These are phyloP conservation scores for Tillandsia fasciculata DNA, from an alignment of 176 grass and related monocot species.

Conservation along the genomic window DNA sequence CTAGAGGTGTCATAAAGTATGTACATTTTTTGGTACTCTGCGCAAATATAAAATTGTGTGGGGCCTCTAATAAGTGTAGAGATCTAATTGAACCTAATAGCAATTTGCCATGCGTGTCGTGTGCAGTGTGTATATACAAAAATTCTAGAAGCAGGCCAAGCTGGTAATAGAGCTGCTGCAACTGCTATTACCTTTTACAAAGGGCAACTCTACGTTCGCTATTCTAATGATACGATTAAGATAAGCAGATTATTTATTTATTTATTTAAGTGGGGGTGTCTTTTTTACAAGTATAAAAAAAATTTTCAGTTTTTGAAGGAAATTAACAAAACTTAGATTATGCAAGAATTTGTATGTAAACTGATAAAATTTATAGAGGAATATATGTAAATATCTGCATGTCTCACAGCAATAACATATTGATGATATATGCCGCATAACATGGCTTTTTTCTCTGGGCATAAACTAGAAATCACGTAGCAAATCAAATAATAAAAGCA, in stretches of 20 bases:
- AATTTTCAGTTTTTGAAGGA: background rate
- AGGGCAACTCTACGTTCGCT: slow-evolving; percentile 34
- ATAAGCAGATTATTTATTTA: background rate
- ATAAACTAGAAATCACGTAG: no score
- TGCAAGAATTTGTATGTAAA: no score
- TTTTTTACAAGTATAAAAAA: background rate
- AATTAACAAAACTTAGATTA: background rate
- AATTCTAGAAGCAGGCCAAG: slow-evolving; percentile 76
- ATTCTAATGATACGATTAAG: slow-evolving; percentile 71
- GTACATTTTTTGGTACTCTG: no score
- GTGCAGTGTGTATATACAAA: slow-evolving; percentile 93
- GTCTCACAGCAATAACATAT: background rate
- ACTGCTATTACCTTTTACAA: slow-evolving; percentile 58
- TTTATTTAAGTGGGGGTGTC: background rate
- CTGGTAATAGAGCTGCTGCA: slow-evolving; percentile 46
- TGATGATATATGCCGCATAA: background rate
- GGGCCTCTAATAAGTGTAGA: background rate
- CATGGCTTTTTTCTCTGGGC: no score
- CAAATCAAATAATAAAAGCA: no score
- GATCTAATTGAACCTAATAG: slow-evolving; percentile 32
- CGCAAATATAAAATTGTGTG: no score
- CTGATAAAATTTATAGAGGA: no score
- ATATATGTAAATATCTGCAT: no score
- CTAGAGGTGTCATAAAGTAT: no score
- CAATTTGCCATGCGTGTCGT: slow-evolving; percentile 73